These are phyloP conservation scores for Trichocladium uniseriatum DNA, from an alignment of 495 filamentous ascomycete species.

Conservation along the genomic window DNA sequence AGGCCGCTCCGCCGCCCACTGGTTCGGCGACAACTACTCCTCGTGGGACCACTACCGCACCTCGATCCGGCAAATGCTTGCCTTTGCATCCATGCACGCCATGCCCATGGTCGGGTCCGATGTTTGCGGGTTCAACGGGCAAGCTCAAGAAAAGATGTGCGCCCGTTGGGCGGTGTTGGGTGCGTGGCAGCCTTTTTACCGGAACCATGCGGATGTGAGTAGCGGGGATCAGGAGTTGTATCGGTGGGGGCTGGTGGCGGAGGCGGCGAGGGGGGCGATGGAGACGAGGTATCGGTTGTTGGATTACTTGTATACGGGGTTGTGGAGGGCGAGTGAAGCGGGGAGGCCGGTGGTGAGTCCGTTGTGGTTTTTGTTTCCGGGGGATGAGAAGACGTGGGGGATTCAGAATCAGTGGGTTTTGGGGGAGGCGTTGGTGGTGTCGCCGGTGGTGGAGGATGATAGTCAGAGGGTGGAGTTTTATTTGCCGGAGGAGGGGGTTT, in stretches of 20 bases:
- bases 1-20: slow-evolving; percentile 68
- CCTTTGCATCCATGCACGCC: slow-evolving; percentile 71
- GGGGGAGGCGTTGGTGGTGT: slow-evolving; percentile 58
- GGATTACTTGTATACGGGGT: slow-evolving; percentile 73
- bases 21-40: slow-evolving; percentile 79
- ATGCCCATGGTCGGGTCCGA: slow-evolving; percentile 77
- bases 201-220: slow-evolving; percentile 57
- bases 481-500: slow-evolving; percentile 56
- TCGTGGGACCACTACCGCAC: slow-evolving; percentile 65
- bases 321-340: slow-evolving; percentile 45
- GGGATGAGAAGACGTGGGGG: slow-evolving; percentile 49
- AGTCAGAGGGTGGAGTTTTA: slow-evolving; percentile 56
- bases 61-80: slow-evolving; percentile 60
- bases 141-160: slow-evolving; percentile 68
- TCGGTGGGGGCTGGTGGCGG: slow-evolving; percentile 53
- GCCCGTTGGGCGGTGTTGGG: slow-evolving; percentile 72
- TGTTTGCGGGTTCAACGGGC: slow-evolving; percentile 66
- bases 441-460: slow-evolving; percentile 58
- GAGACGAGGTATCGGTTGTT: slow-evolving; percentile 63
- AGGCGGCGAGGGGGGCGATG: slow-evolving; percentile 59
- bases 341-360: slow-evolving; percentile 57
- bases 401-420: slow-evolving; percentile 66
- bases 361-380: slow-evolving; percentile 61
- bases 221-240: slow-evolving; percentile 70
- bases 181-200: slow-evolving; percentile 77